These are phyloP conservation scores for Breynia disticha DNA, from an alignment of 441 rosid genomes.

Conservation along the genomic window DNA sequence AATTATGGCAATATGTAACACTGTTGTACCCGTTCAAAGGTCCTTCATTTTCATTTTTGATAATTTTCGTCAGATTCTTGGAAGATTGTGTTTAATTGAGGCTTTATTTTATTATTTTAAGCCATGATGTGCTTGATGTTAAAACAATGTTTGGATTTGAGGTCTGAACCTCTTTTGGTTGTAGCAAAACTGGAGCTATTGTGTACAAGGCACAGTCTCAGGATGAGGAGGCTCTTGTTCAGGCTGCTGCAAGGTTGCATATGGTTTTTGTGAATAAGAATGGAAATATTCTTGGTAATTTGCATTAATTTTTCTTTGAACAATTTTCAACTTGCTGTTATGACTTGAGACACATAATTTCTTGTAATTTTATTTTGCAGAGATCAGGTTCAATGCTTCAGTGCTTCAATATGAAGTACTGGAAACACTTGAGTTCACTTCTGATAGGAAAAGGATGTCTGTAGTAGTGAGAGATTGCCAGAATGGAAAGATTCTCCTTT, in stretches of 20 bases:
- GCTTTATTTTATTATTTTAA: background rate
- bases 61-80: background rate
- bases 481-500: constrained; percentile 64
- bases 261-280: constrained; percentile 66
- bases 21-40: constrained; percentile 86
- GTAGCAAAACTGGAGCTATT: constrained; percentile 77
- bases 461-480: constrained; percentile 76
- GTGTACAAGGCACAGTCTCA: constrained; percentile 95
- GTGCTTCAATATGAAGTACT: constrained; percentile 62
- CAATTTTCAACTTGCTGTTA: constrained; percentile 3
- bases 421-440: constrained; percentile 94
- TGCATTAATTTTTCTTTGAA: constrained; percentile 12
- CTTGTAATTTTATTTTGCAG: constrained; percentile 33
- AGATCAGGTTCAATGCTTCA: constrained; percentile 59
- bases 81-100: background rate
- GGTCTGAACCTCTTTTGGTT: constrained; percentile 11
- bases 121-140: too few relatives aligned
- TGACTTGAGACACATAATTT: constrained; percentile 9
- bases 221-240: constrained; percentile 98
- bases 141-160: constrained; percentile 6
- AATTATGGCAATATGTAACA: constrained; percentile 93
- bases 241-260: constrained; percentile 85
- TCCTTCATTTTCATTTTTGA: constrained; percentile 13
- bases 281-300: constrained; percentile 74
- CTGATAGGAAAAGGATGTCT: constrained; percentile 99